Evolutionary conservation across 306 rosid species (phyloP), one percentile per base, ranked within the genome.

Genomic region (Amphicarpaea edgeworthii): DNA sequence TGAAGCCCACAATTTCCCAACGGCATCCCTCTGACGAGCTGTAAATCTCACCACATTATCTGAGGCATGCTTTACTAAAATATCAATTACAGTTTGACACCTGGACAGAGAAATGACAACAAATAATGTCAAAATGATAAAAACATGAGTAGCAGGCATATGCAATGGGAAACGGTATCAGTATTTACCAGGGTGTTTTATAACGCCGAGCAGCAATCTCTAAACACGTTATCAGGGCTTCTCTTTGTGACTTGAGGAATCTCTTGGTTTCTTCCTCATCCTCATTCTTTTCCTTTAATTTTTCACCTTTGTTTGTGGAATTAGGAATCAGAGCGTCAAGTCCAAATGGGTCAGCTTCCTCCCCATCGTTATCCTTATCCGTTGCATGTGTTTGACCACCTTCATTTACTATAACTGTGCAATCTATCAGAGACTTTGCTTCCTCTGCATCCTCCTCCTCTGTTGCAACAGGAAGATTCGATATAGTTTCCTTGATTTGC

Each of bases 21-120:
- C 85, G 7, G 99, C 99, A 59, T 84, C 87, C 78, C 97, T 89
- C 73, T 92, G 99, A 72, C 58, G 82, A 26, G 86, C 83, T 3
- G 99, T 92, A 85, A 95, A 95, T 86, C 89, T 95, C 6, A 82
- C 77, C 26, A 89, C 85, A 57, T 90, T 86, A 77, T 95, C 99
- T 73, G 54, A 89, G 58, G 99, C 97, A 42, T 87, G 92, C 81
- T 89, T 95, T 60, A 91, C 97, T 70, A 90, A 82, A 87, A 95
- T 95, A 84, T 95, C 99, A 78, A 95, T 90, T 7, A 89, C 97
- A 1, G 99, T 92, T 81, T 95, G 99, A 77, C 99, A 95, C 99
- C 97, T 95, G 79, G 17, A n/a, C 20, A 84, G 62, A 71, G 19
- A 81, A 60, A 45, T 17, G 34, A 19, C 42, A 19, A 9, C 20